Base-by-base conservation (phyloP, 139 green algal species). In the Desmodesmus armatus region DNA sequence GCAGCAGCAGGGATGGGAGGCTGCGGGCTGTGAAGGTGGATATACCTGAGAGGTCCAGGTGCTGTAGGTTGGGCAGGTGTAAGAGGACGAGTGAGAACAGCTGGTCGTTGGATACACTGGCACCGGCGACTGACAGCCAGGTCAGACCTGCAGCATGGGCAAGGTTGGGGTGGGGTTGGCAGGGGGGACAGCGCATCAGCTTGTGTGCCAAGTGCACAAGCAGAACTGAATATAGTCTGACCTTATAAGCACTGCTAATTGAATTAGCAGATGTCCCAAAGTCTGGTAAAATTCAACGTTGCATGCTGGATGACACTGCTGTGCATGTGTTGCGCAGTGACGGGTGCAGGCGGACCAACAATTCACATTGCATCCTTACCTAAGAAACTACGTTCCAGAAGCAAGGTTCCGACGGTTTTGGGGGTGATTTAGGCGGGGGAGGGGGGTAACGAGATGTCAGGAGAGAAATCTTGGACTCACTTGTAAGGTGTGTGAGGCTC, bases 401-500 rank as follows among this genome's bases (percentile, higher is more conserved):
- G n/a, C n/a, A n/a, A n/a, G n/a, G n/a, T n/a, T n/a, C n/a, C n/a
- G n/a, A n/a, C n/a, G n/a, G n/a, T n/a, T n/a, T n/a, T n/a, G n/a
- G n/a, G n/a, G n/a, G n/a, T n/a, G n/a, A n/a, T n/a, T n/a, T n/a
- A n/a, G n/a, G n/a, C n/a, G n/a, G n/a, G n/a, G n/a, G n/a, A n/a
- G n/a, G n/a, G n/a, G n/a, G n/a, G n/a, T n/a, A n/a, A n/a, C n/a
- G n/a, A n/a, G n/a, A n/a, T n/a, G n/a, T n/a, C n/a, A n/a, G n/a
- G n/a, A n/a, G n/a, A n/a, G n/a, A n/a, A n/a, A n/a, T n/a, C n/a
- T n/a, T n/a, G n/a, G n/a, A 39, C 53, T 35, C 23, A 84, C 78
- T n/a, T 69, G 78, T 77, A 0, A 84, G 43, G 27, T 77, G 78
- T 77, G 78, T 84, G 2, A 77, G 43, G 27, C 78, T 77, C 78